Conservation (phyloP, 2,329 filamentous ascomycete genomes). For the Ophiostoma sp. region DNA sequence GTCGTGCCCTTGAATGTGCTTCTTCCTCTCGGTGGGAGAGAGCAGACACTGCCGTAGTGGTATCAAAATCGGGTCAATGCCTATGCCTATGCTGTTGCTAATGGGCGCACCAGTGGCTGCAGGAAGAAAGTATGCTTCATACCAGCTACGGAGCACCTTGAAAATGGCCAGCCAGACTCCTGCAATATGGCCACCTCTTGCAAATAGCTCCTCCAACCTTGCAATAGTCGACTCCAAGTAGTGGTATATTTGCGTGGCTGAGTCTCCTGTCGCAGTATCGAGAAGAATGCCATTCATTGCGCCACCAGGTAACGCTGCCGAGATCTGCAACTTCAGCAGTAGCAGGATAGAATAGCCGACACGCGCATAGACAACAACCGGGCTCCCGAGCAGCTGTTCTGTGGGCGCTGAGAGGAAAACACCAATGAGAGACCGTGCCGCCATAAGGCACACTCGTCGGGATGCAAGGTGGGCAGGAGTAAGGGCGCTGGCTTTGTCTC, state of each 20-base stretch:
- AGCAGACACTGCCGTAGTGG: neutral
- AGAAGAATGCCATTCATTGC: neutral
- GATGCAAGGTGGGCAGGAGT: neutral
- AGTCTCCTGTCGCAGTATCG: neutral
- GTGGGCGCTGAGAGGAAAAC: slow-evolving; percentile 21
- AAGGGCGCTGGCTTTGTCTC: neutral
- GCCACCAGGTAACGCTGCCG: neutral
- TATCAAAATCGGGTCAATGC: neutral
- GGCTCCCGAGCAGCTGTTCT: slow-evolving; percentile 19
- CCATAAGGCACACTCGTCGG: slow-evolving; percentile 15
- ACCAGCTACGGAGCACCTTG: neutral
- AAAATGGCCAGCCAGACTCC: neutral
- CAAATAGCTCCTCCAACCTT: neutral
- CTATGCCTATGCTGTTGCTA: neutral
- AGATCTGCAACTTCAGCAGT: slow-evolving; percentile 19
- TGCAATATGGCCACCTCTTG: neutral
- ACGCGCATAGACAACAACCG: slow-evolving; percentile 20
- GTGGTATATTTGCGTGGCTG: neutral
- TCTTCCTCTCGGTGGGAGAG: neutral
- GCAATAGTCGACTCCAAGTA: neutral
- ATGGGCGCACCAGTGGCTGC: neutral
- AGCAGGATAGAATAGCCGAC: slow-evolving; percentile 23
- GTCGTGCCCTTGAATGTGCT: neutral
- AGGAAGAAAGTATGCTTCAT: neutral
- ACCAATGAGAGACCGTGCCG: slow-evolving; percentile 20